A percentile compares a stretch with the other conserved stretches of the same genome.
Conservation (phyloP, 2,329 filamentous ascomycete genomes). For the Penicillium oxalicum region DNA sequence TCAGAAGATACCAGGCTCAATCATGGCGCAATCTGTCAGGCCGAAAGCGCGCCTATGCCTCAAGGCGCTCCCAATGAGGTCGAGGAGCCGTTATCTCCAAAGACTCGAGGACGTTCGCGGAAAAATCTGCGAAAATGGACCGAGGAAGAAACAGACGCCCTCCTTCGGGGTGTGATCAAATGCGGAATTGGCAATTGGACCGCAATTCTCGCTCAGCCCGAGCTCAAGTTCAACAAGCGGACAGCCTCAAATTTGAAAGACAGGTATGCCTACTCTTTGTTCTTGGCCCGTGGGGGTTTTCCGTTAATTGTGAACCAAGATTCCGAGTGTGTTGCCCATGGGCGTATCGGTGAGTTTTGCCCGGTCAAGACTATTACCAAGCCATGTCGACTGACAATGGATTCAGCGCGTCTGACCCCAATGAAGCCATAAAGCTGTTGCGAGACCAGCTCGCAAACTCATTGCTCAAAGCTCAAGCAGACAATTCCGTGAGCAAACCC, state of each 20-base stretch:
- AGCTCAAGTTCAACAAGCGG: slow-evolving; percentile 53
- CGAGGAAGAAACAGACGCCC: slow-evolving; percentile 54
- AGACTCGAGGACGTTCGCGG: slow-evolving; percentile 36
- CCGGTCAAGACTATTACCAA: not conserved
- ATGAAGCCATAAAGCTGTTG: slow-evolving; percentile 34
- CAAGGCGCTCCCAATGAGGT: slow-evolving; percentile 10
- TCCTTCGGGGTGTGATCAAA: slow-evolving; percentile 54
- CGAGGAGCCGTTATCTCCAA: slow-evolving; percentile 27
- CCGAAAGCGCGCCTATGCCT: slow-evolving; percentile 1
- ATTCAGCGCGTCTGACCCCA: slow-evolving; percentile 28
- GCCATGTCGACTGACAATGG: not conserved
- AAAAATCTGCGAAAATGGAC: slow-evolving; percentile 53
- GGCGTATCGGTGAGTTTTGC: slow-evolving; percentile 33
- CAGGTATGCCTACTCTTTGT: slow-evolving; percentile 31
- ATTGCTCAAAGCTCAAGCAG: slow-evolving; percentile 27
- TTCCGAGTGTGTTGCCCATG: slow-evolving; percentile 52
- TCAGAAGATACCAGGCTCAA: slow-evolving; percentile 5
- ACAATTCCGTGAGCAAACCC: slow-evolving; percentile 17
- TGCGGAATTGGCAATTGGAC: slow-evolving; percentile 63
- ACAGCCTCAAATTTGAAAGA: slow-evolving; percentile 61
- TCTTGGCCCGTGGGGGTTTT: not conserved
- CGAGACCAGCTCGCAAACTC: slow-evolving; percentile 32
- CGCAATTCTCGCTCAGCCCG: slow-evolving; percentile 52
- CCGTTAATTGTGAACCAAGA: slow-evolving; percentile 21
- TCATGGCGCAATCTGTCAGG: not conserved